Evolutionary conservation across 331 rosid species (phyloP).

Genomic region (Phaseolus coccineus): DNA sequence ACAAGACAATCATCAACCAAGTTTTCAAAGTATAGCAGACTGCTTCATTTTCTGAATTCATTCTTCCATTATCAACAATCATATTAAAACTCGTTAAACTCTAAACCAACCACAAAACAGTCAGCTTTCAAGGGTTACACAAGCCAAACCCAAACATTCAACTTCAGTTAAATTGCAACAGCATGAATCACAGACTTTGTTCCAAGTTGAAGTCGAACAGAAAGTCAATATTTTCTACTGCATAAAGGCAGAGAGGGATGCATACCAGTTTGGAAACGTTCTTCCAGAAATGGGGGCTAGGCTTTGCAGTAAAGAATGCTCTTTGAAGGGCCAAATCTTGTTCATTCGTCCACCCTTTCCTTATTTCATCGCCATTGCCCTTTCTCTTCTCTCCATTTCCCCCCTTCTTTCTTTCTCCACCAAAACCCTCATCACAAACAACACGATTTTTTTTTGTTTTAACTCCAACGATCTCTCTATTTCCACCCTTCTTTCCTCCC

Average conservation of each 20-base stretch:
- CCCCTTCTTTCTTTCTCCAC: conserved; percentile 12
- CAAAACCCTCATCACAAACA: conserved; percentile 8
- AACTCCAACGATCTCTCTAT: conserved; percentile 20
- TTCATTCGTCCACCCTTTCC: conserved; percentile 76
- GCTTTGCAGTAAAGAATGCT: conserved; percentile 72
- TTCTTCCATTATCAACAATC: not conserved
- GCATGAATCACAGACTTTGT: not conserved
- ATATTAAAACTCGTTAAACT: not conserved
- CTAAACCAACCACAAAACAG: not conserved
- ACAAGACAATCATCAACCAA: not conserved
- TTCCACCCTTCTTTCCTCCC: conserved; percentile 12
- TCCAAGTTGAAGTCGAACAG: conserved; percentile 1
- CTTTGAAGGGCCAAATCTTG: conserved; percentile 73
- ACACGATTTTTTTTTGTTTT: not conserved
- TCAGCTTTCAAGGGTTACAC: conserved; percentile 14
- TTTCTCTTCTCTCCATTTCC: conserved; percentile 49
- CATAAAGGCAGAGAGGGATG: not conserved
- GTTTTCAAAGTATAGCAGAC: not conserved
- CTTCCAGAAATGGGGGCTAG: conserved; percentile 94
- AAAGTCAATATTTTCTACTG: not conserved
- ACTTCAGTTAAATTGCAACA: not conserved
- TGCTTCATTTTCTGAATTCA: not conserved
- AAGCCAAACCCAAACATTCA: not conserved
- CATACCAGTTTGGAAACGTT: conserved; percentile 81
- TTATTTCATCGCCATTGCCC: conserved; percentile 29